Base-by-base conservation (phyloP, 768 basidiomycete species). In the Rhodotorula toruloides region DNA sequence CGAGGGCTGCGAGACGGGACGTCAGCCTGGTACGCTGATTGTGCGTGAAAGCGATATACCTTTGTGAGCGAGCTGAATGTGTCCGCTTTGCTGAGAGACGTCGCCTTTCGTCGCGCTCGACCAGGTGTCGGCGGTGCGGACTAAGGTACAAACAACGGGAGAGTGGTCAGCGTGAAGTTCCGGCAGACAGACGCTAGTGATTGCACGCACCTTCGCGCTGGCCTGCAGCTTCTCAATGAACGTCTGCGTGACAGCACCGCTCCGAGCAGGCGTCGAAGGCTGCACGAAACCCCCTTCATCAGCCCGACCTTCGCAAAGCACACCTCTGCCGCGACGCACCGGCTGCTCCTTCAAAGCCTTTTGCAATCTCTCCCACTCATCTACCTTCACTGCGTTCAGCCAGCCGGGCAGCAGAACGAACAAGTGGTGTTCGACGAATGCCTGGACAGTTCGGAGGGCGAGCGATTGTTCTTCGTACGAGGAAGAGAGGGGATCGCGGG, bases 381-480 rank as follows among this genome's bases (percentile, higher is more conserved):
- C 36, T 43, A 39, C 17, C 14, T 32, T 67, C 4, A 71, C 63
- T 1, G 55, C 59, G 3, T 58, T 16, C 32, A 67, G 40, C 70
- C 70, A 67, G 14, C 29, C n/a, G 6, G 70, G 65, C 2, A 67
- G 14, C 11, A 71, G 34, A 8, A 21, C 29, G 49, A 66, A 70
- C 25, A 70, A 53, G 39, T 66, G 69, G 6, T 70, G 64, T 50
- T 66, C 69, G 31, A 63, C 69, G 27, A 63, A 63, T 0, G 61
- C 69, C 37, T 53, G 61, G 14, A 7, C 31, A 5, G 69, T 70
- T 12, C 65, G 57, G 3, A 70, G 12, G 14, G 65, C 40, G 32
- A 53, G 2, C 9, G 65, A 29, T 17, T 36, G 50, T 40, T 66
- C 64, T 21, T 39, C 22, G 40, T 52, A 63, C 3, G 25, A 7